A percentile compares a stretch with the other conserved stretches of the same genome.
These are phyloP conservation scores for Corchorus capsularis DNA, from an alignment of 345 rosid genomes.

Conservation along the genomic window DNA sequence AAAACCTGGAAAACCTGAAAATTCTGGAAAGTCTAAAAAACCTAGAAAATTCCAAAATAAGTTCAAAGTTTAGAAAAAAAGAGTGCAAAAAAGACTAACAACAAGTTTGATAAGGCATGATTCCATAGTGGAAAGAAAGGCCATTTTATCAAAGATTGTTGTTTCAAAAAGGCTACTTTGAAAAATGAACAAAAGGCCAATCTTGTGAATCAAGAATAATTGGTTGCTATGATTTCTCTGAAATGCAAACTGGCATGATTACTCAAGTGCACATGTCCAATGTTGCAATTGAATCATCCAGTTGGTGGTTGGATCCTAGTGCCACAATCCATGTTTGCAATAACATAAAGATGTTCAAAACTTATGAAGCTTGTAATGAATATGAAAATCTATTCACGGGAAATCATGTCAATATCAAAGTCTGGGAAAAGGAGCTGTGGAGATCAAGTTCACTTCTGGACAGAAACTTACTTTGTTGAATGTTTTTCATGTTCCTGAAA, in stretches of 20 bases:
- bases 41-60: no score
- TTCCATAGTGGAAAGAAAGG: not conserved
- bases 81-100: no score
- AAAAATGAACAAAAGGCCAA: no score
- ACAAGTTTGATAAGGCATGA: not conserved
- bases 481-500: constrained; percentile 3
- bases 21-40: no score
- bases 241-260: no score
- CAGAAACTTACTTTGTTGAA: not conserved
- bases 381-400: no score
- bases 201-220: no score
- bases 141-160: not conserved
- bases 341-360: not conserved
- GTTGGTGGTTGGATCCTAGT: not conserved
- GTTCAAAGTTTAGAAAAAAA: no score
- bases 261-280: no score
- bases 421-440: not conserved
- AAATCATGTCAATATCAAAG: not conserved
- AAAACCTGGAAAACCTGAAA: no score
- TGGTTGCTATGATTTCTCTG: no score
- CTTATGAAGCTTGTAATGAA: not conserved
- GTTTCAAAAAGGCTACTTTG: not conserved
- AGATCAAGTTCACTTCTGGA: not conserved
- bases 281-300: no score
- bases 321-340: not conserved